Evolutionary conservation across 1,139 yeast species (phyloP), one percentile per base, ranked within the genome.

Genomic region (Candida buenavistaensis): DNA sequence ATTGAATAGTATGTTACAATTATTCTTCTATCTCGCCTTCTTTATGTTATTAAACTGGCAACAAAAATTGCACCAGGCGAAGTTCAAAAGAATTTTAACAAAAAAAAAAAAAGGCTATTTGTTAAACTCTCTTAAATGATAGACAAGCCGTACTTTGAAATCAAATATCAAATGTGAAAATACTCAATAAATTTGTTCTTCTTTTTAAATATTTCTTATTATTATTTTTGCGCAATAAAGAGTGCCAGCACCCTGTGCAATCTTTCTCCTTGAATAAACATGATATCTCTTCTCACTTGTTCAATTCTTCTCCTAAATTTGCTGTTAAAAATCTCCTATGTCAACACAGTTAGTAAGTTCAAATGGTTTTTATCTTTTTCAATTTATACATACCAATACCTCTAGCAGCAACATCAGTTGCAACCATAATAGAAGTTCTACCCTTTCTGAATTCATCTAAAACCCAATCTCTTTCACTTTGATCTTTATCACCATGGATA

Each of bases 391-490:
- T 88, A 89, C 96, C 98, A 75, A 92, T 90, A 81, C 98, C 98
- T 79, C 98, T 88, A 50, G 98, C 96, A 44, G 98, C 98, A 64
- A 92, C 98, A 68, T 92, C 98, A 50, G 98, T 92, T 46, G 98
- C 98, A 61, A 90, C 96, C 97, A 92, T 89, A 57, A 92, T 84
- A 48, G 97, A 96, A 38, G 95, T 81, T 62, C 82, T 84, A 51
- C 97, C 97, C 43, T 80, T 62, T 75, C 84, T 86, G 75, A 92
- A 92, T 68, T 92, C 96, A 50, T 72, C 76, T 66, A 92, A 75
- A 50, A 92, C 98, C 97, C 97, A 92, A 68, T 92, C 98, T 76
- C 98, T 90, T 70, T 92, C 98, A 59, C 82, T 79, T 73, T 92
- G 98, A 55, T 85, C 89, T 68, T 92, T 92, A 68, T 94, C 99